phyloP scores from a whole-genome alignment of 257 asterid species.

The Jasminum sambac region DNA sequence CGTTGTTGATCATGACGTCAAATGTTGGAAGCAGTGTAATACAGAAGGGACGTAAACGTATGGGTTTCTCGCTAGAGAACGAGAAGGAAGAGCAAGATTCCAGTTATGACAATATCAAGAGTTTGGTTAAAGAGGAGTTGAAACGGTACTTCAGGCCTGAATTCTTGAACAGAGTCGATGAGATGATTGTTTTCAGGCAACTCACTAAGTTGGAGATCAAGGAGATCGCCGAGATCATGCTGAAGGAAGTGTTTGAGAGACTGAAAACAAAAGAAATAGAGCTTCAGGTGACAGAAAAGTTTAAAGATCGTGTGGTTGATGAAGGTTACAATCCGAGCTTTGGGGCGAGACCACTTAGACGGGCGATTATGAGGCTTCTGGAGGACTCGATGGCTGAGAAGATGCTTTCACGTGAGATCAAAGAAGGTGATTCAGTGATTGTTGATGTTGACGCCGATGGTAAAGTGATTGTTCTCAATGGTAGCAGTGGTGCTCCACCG shows the following conservation, averaged over 20 bases:
- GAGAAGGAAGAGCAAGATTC: slow-evolving; percentile 69
- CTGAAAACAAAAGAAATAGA: slow-evolving; percentile 53
- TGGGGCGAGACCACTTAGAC: slow-evolving; percentile 80
- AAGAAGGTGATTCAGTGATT: slow-evolving; percentile 67
- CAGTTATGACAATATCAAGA: slow-evolving; percentile 66
- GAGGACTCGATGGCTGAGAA: slow-evolving; percentile 88
- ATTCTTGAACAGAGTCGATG: slow-evolving; percentile 77
- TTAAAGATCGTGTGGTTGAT: slow-evolving; percentile 62
- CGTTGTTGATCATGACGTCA: slow-evolving; percentile 80
- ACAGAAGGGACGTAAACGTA: slow-evolving; percentile 57
- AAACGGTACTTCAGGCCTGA: slow-evolving; percentile 79
- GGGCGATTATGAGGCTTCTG: slow-evolving; percentile 79
- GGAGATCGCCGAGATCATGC: slow-evolving; percentile 77
- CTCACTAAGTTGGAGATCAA: slow-evolving; percentile 67
- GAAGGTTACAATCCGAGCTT: slow-evolving; percentile 74
- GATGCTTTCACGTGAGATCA: slow-evolving; percentile 62
- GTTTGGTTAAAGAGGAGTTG: slow-evolving; percentile 57
- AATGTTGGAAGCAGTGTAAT: slow-evolving; percentile 76
- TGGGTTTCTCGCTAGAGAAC: slow-evolving; percentile 61
- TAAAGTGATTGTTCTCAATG: slow-evolving; percentile 60
- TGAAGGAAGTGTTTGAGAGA: slow-evolving; percentile 66
- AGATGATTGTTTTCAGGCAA: slow-evolving; percentile 76
- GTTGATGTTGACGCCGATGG: slow-evolving; percentile 69
- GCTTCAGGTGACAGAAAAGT: slow-evolving; percentile 63
- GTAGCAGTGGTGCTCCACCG: slow-evolving; percentile 53